phyloP scores from a whole-genome alignment of 2,329 filamentous ascomycete genomes.

The Diaporthe longicolla region DNA sequence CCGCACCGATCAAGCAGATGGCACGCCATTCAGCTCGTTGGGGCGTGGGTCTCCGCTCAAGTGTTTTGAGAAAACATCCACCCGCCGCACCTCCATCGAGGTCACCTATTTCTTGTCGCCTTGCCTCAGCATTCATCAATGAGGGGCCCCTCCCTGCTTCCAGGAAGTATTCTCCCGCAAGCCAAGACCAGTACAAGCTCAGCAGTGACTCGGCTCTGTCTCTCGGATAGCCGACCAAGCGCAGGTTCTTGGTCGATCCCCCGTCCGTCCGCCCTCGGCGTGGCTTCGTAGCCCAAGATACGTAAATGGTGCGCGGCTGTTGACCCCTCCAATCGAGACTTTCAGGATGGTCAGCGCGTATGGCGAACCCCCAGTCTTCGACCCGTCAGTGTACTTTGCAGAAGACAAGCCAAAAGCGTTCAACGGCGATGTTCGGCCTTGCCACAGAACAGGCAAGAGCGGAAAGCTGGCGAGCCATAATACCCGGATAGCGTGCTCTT shows the following conservation, averaged over 20 bases:
- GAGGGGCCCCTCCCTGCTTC: background rate
- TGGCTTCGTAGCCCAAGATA: slow-evolving; percentile 6
- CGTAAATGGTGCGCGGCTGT: background rate
- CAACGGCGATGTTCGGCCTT: background rate
- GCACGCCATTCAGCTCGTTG: background rate
- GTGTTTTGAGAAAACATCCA: background rate
- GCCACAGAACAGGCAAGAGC: background rate
- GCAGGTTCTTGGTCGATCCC: slow-evolving; percentile 10
- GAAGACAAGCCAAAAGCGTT: background rate
- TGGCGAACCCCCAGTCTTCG: background rate
- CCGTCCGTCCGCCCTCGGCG: background rate
- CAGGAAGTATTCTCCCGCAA: background rate
- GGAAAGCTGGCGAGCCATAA: background rate
- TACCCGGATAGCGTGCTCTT: slow-evolving; percentile 34
- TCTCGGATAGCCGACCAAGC: slow-evolving; percentile 12
- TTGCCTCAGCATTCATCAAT: background rate
- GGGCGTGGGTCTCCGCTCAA: background rate
- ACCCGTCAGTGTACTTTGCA: background rate
- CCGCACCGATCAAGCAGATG: slow-evolving; percentile 11
- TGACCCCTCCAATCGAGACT: background rate
- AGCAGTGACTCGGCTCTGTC: background rate
- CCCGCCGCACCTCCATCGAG: background rate
- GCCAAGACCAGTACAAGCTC: slow-evolving; percentile 15
- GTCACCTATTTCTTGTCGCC: background rate
- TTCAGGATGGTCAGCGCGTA: background rate